Percentiles rank a stretch among this genome's conserved stretches.
Conservation (phyloP, 345 rosid species). For the Ceriops tagal region DNA sequence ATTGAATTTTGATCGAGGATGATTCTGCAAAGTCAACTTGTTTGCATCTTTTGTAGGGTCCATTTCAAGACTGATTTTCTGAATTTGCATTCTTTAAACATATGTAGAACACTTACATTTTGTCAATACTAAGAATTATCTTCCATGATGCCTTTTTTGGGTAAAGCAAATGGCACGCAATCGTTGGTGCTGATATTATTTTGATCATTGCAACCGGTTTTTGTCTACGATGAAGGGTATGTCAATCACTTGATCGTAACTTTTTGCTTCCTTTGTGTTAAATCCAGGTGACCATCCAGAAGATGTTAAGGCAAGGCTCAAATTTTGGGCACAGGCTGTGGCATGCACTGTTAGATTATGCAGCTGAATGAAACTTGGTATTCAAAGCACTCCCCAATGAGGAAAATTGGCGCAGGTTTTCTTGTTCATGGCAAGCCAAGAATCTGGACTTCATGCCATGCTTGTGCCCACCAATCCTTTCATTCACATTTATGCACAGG, state of each 20-base stretch:
- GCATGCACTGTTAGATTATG: slow-evolving; percentile 88
- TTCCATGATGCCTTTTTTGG: neutral
- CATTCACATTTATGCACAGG: slow-evolving; percentile 27
- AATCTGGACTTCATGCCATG: slow-evolving; percentile 22
- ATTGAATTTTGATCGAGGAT: too few species aligned
- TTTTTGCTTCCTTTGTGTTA: neutral
- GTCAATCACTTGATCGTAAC: slow-evolving; percentile 5
- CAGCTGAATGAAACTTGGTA: slow-evolving; percentile 40
- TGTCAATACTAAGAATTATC: neutral
- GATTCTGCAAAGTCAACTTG: too few species aligned
- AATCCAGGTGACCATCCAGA: slow-evolving; percentile 86
- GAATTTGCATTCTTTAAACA: neutral
- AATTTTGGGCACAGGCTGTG: slow-evolving; percentile 96
- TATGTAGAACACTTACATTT: neutral
- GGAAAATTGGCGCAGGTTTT: slow-evolving; percentile 14
- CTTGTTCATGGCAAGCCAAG: slow-evolving; percentile 11
- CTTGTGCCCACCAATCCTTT: slow-evolving; percentile 18
- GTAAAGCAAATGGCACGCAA: too few species aligned
- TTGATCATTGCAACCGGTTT: too few species aligned
- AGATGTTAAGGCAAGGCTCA: slow-evolving; percentile 95
- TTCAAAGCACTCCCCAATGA: slow-evolving; percentile 1
- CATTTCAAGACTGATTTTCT: too few species aligned
- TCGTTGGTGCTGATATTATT: too few species aligned
- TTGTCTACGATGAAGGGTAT: neutral
- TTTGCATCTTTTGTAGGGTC: too few species aligned